phyloP scores from a whole-genome alignment of 106 monocot species.

The Dioscorea alata region DNA sequence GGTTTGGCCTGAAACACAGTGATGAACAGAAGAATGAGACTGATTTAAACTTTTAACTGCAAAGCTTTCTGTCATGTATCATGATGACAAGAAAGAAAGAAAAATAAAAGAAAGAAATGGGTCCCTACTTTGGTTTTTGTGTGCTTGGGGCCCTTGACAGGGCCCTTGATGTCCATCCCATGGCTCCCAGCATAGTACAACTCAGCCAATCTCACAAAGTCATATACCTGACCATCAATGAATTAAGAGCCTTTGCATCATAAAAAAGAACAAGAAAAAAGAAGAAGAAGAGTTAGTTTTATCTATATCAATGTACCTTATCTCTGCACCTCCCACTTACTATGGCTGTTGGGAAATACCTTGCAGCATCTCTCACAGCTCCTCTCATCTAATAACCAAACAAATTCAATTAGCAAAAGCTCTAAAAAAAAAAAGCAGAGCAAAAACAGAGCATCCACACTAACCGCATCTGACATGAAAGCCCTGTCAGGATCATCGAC shows the following conservation, averaged over 20 bases:
- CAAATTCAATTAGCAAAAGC: not conserved
- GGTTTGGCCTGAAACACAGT: too few relatives aligned
- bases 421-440: not conserved
- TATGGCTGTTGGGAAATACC: conserved; percentile 70
- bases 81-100: not conserved
- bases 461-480: conserved; percentile 36
- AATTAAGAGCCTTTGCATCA: not conserved
- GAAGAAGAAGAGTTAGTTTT: not conserved
- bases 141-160: conserved; percentile 31
- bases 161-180: conserved; percentile 51
- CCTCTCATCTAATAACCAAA: conserved; percentile 54
- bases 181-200: conserved; percentile 92
- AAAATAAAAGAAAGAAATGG: not conserved
- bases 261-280: not conserved
- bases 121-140: conserved; percentile 21
- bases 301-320: conserved; percentile 50
- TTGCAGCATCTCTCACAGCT: conserved; percentile 52
- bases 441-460: not conserved
- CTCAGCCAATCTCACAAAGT: conserved; percentile 66
- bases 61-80: too few relatives aligned
- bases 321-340: conserved; percentile 70
- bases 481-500: conserved; percentile 36
- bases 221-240: conserved; percentile 35
- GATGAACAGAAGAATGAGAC: too few relatives aligned
- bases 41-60: too few relatives aligned